These are phyloP conservation scores for Hymenoscyphus fructigenus DNA, from an alignment of 2,329 filamentous ascomycete genomes.

Conservation along the genomic window DNA sequence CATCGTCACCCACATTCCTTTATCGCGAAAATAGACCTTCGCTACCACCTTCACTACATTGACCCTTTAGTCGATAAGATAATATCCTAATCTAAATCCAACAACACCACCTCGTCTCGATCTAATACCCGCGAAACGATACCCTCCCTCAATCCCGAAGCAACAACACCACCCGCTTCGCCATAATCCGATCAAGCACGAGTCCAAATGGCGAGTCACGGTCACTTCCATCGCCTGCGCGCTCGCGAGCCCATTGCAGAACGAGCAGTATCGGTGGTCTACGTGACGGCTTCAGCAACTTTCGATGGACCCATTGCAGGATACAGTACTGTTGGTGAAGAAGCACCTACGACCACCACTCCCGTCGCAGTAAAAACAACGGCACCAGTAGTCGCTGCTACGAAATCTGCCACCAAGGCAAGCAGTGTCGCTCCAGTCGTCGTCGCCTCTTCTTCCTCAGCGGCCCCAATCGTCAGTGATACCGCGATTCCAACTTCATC, in stretches of 20 bases:
- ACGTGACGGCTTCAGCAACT: conserved; percentile 52
- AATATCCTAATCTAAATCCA: not conserved
- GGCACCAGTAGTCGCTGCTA: conserved; percentile 2
- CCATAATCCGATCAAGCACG: not conserved
- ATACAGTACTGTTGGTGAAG: conserved; percentile 41
- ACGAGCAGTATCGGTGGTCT: conserved; percentile 43
- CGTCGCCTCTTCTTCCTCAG: not conserved
- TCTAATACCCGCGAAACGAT: not conserved
- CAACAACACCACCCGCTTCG: not conserved
- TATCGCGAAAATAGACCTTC: not conserved
- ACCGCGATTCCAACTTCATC: not conserved
- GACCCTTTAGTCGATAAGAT: not conserved
- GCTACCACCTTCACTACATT: not conserved
- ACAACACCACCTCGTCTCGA: not conserved
- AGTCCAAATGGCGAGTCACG: conserved; percentile 30
- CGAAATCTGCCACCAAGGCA: conserved; percentile 11
- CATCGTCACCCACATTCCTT: conserved; percentile 4
- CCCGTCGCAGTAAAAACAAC: not conserved
- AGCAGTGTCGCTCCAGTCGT: conserved; percentile 1
- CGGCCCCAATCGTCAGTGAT: not conserved
- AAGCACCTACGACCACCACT: conserved; percentile 7
- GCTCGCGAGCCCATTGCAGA: conserved; percentile 20
- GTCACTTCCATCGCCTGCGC: conserved; percentile 29
- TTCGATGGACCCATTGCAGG: conserved; percentile 51
- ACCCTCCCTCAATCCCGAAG: not conserved